Evolutionary conservation across 768 basidiomycete species (phyloP), one percentile per base, ranked within the genome.

Genomic region (Pleurotus sapidus): DNA sequence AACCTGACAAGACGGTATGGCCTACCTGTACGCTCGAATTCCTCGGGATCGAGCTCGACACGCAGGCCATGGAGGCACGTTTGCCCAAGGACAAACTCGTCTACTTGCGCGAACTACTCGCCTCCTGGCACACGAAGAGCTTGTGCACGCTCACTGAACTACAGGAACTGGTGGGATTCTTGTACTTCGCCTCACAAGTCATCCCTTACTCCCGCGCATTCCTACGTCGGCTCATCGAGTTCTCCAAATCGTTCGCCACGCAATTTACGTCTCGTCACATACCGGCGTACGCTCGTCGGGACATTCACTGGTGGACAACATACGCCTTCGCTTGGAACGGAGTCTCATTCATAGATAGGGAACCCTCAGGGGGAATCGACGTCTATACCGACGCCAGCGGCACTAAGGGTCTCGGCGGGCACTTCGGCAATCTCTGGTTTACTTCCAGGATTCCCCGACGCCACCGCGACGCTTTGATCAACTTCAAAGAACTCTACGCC

Each of bases 361-460:
- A 57, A 3, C 49, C 60, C 20, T 47, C 45, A 2, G 57, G 46
- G 8, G 53, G 57, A 3, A 4, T 69, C 2, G 20, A 59, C n/a
- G 55, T 74, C 17, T 64, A 61, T 51, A 73, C 72, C 1, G 70
- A 75, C 57, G 70, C 71, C 0, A 73, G 72, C 46, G 67, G 73
- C 12, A 46, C 50, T 17, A 68, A 69, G 39, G 72, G 72, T 25
- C 39, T 69, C 0, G 68, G 68, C 4, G 68, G 72, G 6, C 18
- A 63, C 53, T 62, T 59, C 38, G 61, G 61, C 2, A 14, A 50
- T 11, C 15, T 6, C 0, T 73, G 70, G 69, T 74, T 71, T 57
- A 61, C 69, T 1, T 45, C 62, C 0, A 57, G 63, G 0, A 30
- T 58, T 2, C 68, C 72, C 8, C 53, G 65, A 0, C 67, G 64